Percentiles rank a stretch among this genome's conserved stretches.
These are phyloP conservation scores for Trametes cingulata DNA, from an alignment of 768 basidiomycete species.

Conservation along the genomic window DNA sequence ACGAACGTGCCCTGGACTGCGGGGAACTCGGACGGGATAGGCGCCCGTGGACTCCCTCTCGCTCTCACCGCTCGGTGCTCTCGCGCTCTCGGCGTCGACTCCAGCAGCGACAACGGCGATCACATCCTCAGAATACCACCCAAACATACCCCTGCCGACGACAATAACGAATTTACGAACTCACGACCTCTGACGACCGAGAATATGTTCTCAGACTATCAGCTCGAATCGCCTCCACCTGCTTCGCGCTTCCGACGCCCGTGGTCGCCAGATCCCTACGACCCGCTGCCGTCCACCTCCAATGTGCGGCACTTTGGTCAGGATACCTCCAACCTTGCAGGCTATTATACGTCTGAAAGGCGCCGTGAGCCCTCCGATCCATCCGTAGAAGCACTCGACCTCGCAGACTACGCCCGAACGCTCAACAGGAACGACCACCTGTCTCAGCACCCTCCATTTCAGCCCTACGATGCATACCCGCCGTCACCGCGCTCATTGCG, in stretches of 20 bases:
- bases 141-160: not conserved
- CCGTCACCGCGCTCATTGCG: constrained; percentile 28
- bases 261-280: constrained; percentile 64
- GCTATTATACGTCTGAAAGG: constrained; percentile 16
- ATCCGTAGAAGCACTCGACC: constrained; percentile 70
- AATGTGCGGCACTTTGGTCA: constrained; percentile 18
- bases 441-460: constrained; percentile 25
- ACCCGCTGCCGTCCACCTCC: constrained; percentile 39
- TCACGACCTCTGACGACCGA: constrained; percentile 25
- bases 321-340: constrained; percentile 25
- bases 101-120: not conserved
- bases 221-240: constrained; percentile 53
- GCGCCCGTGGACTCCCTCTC: not conserved
- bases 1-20: constrained; percentile 13
- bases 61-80: constrained; percentile 6
- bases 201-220: constrained; percentile 44
- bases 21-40: not conserved
- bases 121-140: not conserved
- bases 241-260: constrained; percentile 58
- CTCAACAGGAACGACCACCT: constrained; percentile 39
- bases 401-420: constrained; percentile 67
- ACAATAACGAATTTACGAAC: constrained; percentile 8
- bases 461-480: constrained; percentile 35
- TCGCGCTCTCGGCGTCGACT: constrained; percentile 1
- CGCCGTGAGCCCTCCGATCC: constrained; percentile 57